These are phyloP conservation scores for Corymbia calophylla DNA, from an alignment of 441 rosid species.

Conservation along the genomic window DNA sequence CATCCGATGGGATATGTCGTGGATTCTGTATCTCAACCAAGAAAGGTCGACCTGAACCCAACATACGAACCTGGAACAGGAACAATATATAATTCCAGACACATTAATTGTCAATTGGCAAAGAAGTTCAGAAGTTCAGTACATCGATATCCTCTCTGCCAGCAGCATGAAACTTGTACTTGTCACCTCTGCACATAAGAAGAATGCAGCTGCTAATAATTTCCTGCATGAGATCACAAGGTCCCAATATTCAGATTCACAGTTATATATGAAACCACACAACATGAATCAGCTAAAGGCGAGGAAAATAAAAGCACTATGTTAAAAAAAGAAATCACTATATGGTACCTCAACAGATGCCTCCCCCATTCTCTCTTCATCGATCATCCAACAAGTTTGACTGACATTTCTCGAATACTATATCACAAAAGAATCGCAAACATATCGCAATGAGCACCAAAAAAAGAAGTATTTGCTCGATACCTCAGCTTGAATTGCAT, in stretches of 20 bases:
- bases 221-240: slow-evolving; percentile 39
- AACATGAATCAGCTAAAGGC: background rate
- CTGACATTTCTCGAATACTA: slow-evolving; percentile 96
- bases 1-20: slow-evolving; percentile 63
- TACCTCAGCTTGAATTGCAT: background rate
- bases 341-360: slow-evolving; percentile 81
- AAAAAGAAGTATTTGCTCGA: background rate
- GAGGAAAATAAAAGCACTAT: background rate
- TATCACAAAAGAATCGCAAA: slow-evolving; percentile 1
- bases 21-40: slow-evolving; percentile 88
- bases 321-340: background rate
- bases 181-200: slow-evolving; percentile 71
- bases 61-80: slow-evolving; percentile 82
- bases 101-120: background rate
- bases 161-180: slow-evolving; percentile 96
- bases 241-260: background rate
- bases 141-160: slow-evolving; percentile 99
- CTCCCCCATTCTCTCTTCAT: slow-evolving; percentile 95
- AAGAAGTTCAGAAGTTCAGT: slow-evolving; percentile 1
- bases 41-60: slow-evolving; percentile 98
- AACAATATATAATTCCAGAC: background rate
- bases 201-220: slow-evolving; percentile 72
- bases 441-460: background rate
- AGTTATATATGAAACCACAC: background rate
- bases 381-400: slow-evolving; percentile 95